These are phyloP conservation scores for Rutstroemia sp. DNA, from an alignment of 2,329 filamentous ascomycete genomes.

Conservation along the genomic window DNA sequence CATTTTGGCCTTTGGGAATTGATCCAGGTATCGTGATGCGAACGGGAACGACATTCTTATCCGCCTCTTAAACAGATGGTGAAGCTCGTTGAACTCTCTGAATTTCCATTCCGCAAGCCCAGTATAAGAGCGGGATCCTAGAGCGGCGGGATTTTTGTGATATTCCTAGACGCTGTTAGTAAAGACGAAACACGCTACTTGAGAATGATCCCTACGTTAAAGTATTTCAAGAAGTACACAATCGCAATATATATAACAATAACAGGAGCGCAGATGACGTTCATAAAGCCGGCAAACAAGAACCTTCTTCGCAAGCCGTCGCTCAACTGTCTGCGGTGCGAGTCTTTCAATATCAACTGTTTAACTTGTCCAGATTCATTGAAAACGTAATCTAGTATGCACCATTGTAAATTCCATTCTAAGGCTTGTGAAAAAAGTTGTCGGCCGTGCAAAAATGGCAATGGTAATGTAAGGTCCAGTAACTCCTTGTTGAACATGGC, in stretches of 20 bases:
- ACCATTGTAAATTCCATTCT: conserved; percentile 86
- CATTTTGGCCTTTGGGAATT: conserved; percentile 93
- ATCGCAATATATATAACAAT: conserved; percentile 80
- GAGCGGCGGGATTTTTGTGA: conserved; percentile 81
- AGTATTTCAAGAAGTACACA: conserved; percentile 91
- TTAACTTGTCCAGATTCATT: conserved; percentile 82
- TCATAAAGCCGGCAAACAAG: conserved; percentile 75
- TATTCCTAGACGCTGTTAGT: conserved; percentile 60
- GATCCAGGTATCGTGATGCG: conserved; percentile 84
- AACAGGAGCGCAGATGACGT: conserved; percentile 79
- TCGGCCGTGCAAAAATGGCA: conserved; percentile 73
- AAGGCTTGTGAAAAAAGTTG: conserved; percentile 85
- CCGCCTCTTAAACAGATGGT: conserved; percentile 83
- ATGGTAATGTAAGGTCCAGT: conserved; percentile 73
- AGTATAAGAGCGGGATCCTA: conserved; percentile 86
- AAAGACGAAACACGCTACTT: not conserved
- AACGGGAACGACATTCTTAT: conserved; percentile 93
- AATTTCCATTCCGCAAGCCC: conserved; percentile 97
- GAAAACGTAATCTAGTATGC: conserved; percentile 90
- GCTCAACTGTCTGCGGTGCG: conserved; percentile 71
- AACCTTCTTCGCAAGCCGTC: conserved; percentile 71
- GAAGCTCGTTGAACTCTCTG: conserved; percentile 93
- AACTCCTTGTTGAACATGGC: conserved; percentile 97
- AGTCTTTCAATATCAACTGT: conserved; percentile 76
- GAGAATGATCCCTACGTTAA: conserved; percentile 54